A percentile compares a stretch with the other conserved stretches of the same genome.
phyloP scores from a whole-genome alignment of 805 yeast genomes.

The Yarrowia sp. region DNA sequence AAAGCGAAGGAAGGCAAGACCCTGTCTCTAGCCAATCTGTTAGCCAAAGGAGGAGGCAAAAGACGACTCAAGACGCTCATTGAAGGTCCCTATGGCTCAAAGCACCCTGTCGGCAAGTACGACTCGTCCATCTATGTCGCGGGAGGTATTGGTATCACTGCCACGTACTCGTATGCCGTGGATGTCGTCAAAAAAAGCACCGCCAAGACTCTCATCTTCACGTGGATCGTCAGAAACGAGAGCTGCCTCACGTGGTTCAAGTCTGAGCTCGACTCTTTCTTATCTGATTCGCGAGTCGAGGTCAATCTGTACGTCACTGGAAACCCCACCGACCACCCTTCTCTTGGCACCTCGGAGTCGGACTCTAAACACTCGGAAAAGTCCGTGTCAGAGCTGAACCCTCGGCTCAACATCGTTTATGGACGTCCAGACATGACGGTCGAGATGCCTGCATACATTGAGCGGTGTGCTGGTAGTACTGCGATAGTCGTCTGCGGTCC shows the following conservation, averaged over 20 bases:
- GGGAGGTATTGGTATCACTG: constrained; percentile 80
- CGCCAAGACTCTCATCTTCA: constrained; percentile 53
- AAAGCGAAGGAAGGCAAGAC: constrained; percentile 37
- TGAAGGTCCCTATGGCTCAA: constrained; percentile 77
- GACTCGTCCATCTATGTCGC: constrained; percentile 66
- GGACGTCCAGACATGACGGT: constrained; percentile 13
- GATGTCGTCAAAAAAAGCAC: constrained; percentile 46
- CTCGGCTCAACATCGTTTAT: constrained; percentile 18
- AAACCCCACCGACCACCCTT: background rate
- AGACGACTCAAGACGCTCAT: constrained; percentile 40
- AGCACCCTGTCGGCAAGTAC: constrained; percentile 58
- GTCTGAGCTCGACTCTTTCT: constrained; percentile 50
- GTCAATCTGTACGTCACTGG: constrained; percentile 42
- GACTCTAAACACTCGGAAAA: constrained; percentile 11
- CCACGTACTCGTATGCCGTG: constrained; percentile 57
- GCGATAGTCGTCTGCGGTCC: constrained; percentile 58
- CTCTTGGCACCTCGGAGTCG: constrained; percentile 8
- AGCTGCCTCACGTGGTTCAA: constrained; percentile 58
- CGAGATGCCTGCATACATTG: constrained; percentile 7
- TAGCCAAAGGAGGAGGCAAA: constrained; percentile 7
- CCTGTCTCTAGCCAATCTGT: constrained; percentile 5
- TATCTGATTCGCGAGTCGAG: constrained; percentile 46
- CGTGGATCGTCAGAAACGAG: constrained; percentile 67
- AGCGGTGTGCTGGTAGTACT: background rate
- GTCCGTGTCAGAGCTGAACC: background rate